These are phyloP conservation scores for Nannizzia gypsea DNA, from an alignment of 2,329 filamentous ascomycete genomes.

Conservation along the genomic window DNA sequence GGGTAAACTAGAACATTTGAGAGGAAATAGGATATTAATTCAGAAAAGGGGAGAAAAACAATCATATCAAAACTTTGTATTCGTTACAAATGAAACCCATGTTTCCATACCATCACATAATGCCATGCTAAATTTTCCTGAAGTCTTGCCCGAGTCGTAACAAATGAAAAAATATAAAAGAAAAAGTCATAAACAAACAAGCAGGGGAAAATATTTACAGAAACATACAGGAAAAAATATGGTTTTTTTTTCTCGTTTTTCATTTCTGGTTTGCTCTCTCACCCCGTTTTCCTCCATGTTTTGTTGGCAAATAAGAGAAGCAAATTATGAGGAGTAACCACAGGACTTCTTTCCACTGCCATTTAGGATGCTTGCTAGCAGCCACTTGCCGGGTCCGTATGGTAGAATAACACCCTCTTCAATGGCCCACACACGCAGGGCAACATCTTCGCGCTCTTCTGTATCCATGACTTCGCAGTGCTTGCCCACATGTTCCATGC, in stretches of 20 bases:
- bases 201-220: background rate
- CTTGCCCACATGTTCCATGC: conserved; percentile 77
- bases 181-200: background rate
- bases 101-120: conserved; percentile 2
- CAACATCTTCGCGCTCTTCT: conserved; percentile 31
- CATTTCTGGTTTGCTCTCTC: background rate
- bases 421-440: conserved; percentile 30
- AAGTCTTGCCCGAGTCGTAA: conserved; percentile 4
- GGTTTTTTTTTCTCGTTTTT: background rate
- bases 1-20: background rate
- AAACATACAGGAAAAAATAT: background rate
- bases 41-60: background rate
- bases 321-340: conserved; percentile 1
- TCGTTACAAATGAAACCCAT: background rate
- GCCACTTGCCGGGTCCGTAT: conserved; percentile 16
- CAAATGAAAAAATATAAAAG: background rate
- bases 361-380: conserved; percentile 8
- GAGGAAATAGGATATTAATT: background rate
- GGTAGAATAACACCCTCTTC: conserved; percentile 23
- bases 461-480: conserved; percentile 56
- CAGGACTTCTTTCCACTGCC: background rate
- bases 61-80: background rate
- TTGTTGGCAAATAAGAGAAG: background rate
- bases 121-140: conserved; percentile 1
- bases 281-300: background rate